Conservation (phyloP, 2,329 filamentous ascomycete genomes). For the Neonectria sp. region DNA sequence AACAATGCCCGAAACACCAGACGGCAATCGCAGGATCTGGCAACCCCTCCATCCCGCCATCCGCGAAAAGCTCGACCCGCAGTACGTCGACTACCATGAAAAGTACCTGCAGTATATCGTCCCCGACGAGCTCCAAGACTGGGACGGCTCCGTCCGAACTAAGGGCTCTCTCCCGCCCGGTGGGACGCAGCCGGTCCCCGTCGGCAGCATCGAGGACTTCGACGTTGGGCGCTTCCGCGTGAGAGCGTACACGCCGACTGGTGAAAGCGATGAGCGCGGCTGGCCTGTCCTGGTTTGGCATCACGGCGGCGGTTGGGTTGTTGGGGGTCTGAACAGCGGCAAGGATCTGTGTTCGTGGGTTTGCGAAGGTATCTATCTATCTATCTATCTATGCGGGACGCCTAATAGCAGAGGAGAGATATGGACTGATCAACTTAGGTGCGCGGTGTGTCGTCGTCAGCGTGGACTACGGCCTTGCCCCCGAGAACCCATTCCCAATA, state of each 20-base stretch:
- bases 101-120: constrained; percentile 54
- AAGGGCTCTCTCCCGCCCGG: constrained; percentile 47
- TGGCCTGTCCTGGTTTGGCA: constrained; percentile 58
- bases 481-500: constrained; percentile 54
- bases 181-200: constrained; percentile 43
- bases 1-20: constrained; percentile 10
- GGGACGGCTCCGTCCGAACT: constrained; percentile 51
- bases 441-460: constrained; percentile 49
- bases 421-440: constrained; percentile 31
- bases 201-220: constrained; percentile 49
- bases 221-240: constrained; percentile 48
- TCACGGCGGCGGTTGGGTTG: constrained; percentile 58
- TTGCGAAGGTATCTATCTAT: constrained; percentile 46
- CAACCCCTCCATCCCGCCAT: constrained; percentile 54
- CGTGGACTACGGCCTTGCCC: constrained; percentile 54
- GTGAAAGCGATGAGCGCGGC: constrained; percentile 41
- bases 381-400: not conserved
- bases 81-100: constrained; percentile 58
- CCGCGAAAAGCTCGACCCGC: constrained; percentile 52
- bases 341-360: constrained; percentile 52
- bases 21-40: constrained; percentile 37
- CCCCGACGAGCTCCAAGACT: constrained; percentile 51
- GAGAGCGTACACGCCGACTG: constrained; percentile 52
- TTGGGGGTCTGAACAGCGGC: constrained; percentile 53
- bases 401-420: not conserved